Evolutionary conservation across 192 early-diverging fungal species (phyloP), one percentile per base, ranked within the genome.

Genomic region (Backusella circina): DNA sequence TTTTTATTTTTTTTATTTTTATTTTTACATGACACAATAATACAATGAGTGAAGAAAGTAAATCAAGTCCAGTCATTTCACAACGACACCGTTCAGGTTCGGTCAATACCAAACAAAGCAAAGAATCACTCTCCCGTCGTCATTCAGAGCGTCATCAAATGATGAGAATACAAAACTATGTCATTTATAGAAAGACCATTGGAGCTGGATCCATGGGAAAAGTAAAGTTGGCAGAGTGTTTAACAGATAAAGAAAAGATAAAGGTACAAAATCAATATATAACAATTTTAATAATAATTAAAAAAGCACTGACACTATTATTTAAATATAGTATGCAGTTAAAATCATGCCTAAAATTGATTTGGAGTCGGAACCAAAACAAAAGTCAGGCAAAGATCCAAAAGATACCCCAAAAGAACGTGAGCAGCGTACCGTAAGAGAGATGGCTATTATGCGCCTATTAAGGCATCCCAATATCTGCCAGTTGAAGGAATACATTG

Each of bases 401-500:
- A 88, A 75, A 71, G 71, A 75, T 37, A 68, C 76, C 51, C 73
- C 68, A 16, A 61, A 69, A 51, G 73, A 74, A 47, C 50, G 87
- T 80, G 86, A 92, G 65, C 86, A 90, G 31, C 85, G 94, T 15
- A 88, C 92, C 36, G 85, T 93, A 65, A 85, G 95, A 35, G 90
- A 91, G 79, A 85, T 88, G 67, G 83, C 82, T 70, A 90, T 94
- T 65, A 87, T 96, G 66, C 91, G 92, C 51, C 83, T 96, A 33
- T 86, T 96, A 9, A 86, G 91, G 69, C 94, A 96, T 73, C 94
- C 94, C 28, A 90, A 94, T 78, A 96, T 96, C 67, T 92, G 95
- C 74, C 86, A 90, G 68, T 77, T 93, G 8, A 89, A 90, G 65
- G 92, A 95, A 54, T 88, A 91, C 36, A 79, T 90, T n/a, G 86